A percentile compares a stretch with the other conserved stretches of the same genome.
Conservation (phyloP, 2,329 filamentous ascomycete genomes). For the Fusarium fracticaudum region DNA sequence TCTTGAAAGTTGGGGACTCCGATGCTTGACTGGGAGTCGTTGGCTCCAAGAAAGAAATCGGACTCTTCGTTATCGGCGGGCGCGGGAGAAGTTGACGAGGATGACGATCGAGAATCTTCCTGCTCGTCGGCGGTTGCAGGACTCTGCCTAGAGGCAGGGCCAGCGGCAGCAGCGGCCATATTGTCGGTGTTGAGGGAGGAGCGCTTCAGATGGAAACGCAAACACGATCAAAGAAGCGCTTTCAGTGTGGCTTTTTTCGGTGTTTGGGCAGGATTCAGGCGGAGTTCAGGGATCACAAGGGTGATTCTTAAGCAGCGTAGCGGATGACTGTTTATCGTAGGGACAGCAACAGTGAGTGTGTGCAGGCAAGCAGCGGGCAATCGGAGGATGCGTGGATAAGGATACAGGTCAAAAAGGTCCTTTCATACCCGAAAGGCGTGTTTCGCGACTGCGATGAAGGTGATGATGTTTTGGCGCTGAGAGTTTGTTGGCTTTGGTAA, state of each 20-base stretch:
- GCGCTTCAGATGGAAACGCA: slow-evolving; percentile 14
- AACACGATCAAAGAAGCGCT: not conserved
- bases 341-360: not conserved
- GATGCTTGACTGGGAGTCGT: slow-evolving; percentile 93
- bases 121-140: slow-evolving; percentile 49
- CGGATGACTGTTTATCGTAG: slow-evolving; percentile 12
- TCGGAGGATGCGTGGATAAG: not conserved
- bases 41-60: slow-evolving; percentile 88
- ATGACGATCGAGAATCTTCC: slow-evolving; percentile 68
- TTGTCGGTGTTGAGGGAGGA: slow-evolving; percentile 11
- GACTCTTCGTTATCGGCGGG: slow-evolving; percentile 89
- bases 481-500: slow-evolving; percentile 22
- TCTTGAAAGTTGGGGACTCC: slow-evolving; percentile 82
- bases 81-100: slow-evolving; percentile 78
- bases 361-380: not conserved
- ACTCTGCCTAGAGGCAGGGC: slow-evolving; percentile 31
- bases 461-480: slow-evolving; percentile 23
- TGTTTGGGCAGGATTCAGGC: slow-evolving; percentile 15
- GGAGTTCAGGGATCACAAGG: slow-evolving; percentile 28
- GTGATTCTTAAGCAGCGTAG: slow-evolving; percentile 32
- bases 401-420: not conserved
- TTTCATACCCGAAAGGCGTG: not conserved
- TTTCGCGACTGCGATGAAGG: slow-evolving; percentile 21
- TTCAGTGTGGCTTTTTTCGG: slow-evolving; percentile 7
- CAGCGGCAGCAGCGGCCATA: slow-evolving; percentile 39